Percentiles rank a stretch among this genome's conserved stretches.
phyloP scores from a whole-genome alignment of 441 rosid species.

The Croton setiger region DNA sequence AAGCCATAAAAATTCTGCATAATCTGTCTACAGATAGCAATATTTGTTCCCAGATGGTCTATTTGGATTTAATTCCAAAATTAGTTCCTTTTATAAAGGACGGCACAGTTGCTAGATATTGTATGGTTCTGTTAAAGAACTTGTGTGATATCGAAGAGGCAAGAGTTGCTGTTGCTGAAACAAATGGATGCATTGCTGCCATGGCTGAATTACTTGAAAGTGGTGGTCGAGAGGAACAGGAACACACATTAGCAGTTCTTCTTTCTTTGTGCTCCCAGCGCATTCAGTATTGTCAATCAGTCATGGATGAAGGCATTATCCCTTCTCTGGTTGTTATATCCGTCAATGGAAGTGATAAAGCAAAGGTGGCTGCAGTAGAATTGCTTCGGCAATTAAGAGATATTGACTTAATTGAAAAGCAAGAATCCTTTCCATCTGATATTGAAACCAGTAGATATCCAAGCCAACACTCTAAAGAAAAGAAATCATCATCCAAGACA shows the following conservation, averaged over 20 bases:
- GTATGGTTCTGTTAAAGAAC: constrained; percentile 46
- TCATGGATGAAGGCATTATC: constrained; percentile 63
- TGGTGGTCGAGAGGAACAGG: constrained; percentile 58
- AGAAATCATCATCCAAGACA: constrained; percentile 37
- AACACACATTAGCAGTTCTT: constrained; percentile 55
- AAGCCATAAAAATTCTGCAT: constrained; percentile 49
- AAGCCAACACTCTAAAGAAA: constrained; percentile 19
- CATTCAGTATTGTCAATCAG: constrained; percentile 53
- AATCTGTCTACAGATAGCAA: constrained; percentile 48
- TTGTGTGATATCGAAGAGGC: constrained; percentile 56
- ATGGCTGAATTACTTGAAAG: constrained; percentile 56
- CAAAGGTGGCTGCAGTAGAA: constrained; percentile 54
- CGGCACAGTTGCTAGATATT: constrained; percentile 36
- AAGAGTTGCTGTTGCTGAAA: constrained; percentile 50
- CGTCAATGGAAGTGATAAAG: constrained; percentile 60
- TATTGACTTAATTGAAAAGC: constrained; percentile 19
- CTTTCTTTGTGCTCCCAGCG: constrained; percentile 72
- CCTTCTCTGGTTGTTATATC: constrained; percentile 53
- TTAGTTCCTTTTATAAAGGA: constrained; percentile 53
- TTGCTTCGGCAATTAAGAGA: constrained; percentile 66
- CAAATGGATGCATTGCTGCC: constrained; percentile 55
- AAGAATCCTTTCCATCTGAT: constrained; percentile 27
- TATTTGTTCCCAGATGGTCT: constrained; percentile 44
- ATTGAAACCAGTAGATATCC: constrained; percentile 18
- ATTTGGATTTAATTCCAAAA: constrained; percentile 46